Evolutionary conservation across 345 rosid species (phyloP).

Genomic region (Melastoma malabathricum): DNA sequence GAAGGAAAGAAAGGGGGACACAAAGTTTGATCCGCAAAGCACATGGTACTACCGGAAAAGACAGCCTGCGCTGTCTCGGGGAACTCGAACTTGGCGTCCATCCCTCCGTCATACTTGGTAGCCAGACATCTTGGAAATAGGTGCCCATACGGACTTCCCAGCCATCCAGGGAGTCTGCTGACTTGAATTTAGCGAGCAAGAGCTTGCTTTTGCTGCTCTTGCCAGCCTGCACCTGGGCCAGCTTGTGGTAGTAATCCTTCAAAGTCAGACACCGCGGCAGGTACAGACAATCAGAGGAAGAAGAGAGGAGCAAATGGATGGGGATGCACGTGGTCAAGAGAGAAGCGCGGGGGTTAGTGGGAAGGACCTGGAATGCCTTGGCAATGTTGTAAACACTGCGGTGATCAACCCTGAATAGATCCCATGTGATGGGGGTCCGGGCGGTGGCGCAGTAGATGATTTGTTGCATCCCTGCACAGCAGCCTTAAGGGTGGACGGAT

Average conservation of each 20-base stretch:
- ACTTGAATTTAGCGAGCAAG: slow-evolving; percentile 65
- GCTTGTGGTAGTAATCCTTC: slow-evolving; percentile 72
- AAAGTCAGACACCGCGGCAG: no score
- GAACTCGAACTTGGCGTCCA: slow-evolving; percentile 87
- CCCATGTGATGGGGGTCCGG: slow-evolving; percentile 75
- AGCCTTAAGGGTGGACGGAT: slow-evolving; percentile 45
- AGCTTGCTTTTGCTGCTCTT: slow-evolving; percentile 98
- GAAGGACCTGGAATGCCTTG: slow-evolving; percentile 68
- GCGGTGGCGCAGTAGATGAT: slow-evolving; percentile 93
- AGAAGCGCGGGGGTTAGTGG: neutral
- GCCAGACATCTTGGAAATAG: slow-evolving; percentile 80
- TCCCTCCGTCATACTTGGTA: slow-evolving; percentile 81
- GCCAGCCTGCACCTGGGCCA: slow-evolving; percentile 81
- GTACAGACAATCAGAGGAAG: no score
- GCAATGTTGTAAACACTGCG: slow-evolving; percentile 83
- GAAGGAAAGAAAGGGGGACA: neutral
- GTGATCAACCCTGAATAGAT: slow-evolving; percentile 80
- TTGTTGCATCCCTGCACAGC: slow-evolving; percentile 85
- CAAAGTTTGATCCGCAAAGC: neutral
- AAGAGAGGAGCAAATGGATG: no score
- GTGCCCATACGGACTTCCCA: slow-evolving; percentile 91
- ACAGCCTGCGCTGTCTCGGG: slow-evolving; percentile 74
- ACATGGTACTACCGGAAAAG: slow-evolving; percentile 49
- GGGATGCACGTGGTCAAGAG: neutral
- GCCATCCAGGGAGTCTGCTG: slow-evolving; percentile 46